Base-by-base conservation (phyloP, 2,329 filamentous ascomycete species). In the Xylariaceae sp. region DNA sequence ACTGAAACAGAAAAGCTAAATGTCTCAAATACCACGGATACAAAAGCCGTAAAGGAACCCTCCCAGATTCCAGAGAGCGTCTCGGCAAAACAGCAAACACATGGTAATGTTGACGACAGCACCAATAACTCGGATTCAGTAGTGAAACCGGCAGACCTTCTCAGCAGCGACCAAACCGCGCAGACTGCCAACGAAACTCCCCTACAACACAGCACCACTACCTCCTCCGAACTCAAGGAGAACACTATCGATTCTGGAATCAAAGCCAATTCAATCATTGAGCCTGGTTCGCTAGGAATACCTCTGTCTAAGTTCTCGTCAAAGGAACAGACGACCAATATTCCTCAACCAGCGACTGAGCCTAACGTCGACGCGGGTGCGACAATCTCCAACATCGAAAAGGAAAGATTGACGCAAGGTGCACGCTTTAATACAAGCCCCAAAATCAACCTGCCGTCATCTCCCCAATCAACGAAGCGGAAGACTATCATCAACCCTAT, bases 401-500 rank as follows among this genome's bases (percentile, higher is more conserved):
- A 51, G 39, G 35, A 45, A 42, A 42, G 42, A 11, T 42, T 44
- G 17, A 53, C 57, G 40, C 47, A 57, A 12, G 58, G 59, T 30
- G 44, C 52, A 11, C 44, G 51, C 9, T 40, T 43, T 1, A 53
- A 48, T 19, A 32, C 53, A 4, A 49, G 32, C 22, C 51, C 55
- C 3, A 54, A 59, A 22, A 45, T 53, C 14, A 18, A 38, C 22
- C 51, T 57, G 12, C 59, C 64, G n/a, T 46, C 57, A 6, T 62
- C 66, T 10, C 55, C 60, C 27, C 67, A 61, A 40, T 61, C 58
- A 7, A 56, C 66, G 6, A 71, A 62, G 54, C 71, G 67, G 30
- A 73, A 65, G 48, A 55, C 63, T 15, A 48, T 61, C 10, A 62
- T 78, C 17, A 78, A 84, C 27, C 80, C 81, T 15, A 85, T 87